Conservation (phyloP, 2,329 filamentous ascomycete genomes). For the Plenodomus lindquistii region DNA sequence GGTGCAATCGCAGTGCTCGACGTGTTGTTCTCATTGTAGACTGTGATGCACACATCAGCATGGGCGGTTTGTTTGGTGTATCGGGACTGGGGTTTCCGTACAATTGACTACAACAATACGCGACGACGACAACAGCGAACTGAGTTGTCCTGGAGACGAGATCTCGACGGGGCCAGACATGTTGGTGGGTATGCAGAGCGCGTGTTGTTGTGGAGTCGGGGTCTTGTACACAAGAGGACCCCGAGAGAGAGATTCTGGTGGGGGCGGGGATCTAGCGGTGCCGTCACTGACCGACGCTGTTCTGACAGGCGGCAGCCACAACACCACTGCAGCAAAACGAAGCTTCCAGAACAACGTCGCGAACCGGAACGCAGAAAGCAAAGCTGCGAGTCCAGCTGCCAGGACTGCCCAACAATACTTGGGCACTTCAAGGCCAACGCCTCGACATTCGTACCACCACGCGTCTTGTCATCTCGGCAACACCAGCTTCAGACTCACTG, state of each 20-base stretch:
- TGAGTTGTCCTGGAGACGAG: slow-evolving; percentile 47
- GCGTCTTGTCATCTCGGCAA: neutral
- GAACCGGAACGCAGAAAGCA: neutral
- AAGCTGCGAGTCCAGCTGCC: neutral
- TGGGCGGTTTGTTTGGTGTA: slow-evolving; percentile 20
- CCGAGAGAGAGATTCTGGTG: slow-evolving; percentile 13
- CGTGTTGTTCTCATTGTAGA: slow-evolving; percentile 85
- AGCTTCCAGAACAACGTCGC: slow-evolving; percentile 30
- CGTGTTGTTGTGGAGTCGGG: slow-evolving; percentile 24
- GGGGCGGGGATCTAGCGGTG: slow-evolving; percentile 24
- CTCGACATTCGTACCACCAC: neutral
- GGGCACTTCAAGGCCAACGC: neutral
- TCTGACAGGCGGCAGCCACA: slow-evolving; percentile 20
- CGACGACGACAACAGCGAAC: slow-evolving; percentile 69
- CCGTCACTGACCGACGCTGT: slow-evolving; percentile 15
- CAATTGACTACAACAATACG: slow-evolving; percentile 86
- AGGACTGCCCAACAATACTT: neutral
- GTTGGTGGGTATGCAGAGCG: slow-evolving; percentile 19
- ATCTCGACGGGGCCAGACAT: slow-evolving; percentile 53
- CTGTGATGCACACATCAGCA: slow-evolving; percentile 52
- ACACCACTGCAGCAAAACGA: slow-evolving; percentile 21
- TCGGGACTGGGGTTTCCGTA: slow-evolving; percentile 55
- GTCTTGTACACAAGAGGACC: slow-evolving; percentile 8
- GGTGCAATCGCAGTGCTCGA: slow-evolving; percentile 85
- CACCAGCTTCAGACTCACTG: neutral